These are phyloP conservation scores for Zymoseptoria passerinii DNA, from an alignment of 2,329 filamentous ascomycete species.

Conservation along the genomic window DNA sequence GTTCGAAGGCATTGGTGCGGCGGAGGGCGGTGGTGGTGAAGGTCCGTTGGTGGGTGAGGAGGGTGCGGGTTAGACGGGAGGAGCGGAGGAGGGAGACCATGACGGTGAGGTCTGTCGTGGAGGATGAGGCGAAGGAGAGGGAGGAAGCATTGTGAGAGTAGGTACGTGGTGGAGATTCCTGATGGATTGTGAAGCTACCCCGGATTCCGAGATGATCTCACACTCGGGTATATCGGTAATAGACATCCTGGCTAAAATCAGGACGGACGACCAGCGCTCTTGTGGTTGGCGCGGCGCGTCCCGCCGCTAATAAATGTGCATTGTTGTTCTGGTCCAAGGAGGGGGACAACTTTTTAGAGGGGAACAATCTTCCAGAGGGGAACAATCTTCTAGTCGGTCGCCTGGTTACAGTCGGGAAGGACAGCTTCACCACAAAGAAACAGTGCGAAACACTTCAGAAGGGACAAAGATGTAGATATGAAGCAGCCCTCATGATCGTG, in stretches of 20 bases:
- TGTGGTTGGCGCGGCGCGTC: neutral
- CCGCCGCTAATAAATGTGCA: neutral
- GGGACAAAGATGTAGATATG: too few relatives aligned
- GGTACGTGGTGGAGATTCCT: neutral
- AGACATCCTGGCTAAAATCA: neutral
- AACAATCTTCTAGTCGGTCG: too few relatives aligned
- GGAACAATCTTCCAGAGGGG: too few relatives aligned
- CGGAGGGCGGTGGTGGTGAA: constrained; percentile 14
- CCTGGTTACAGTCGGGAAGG: too few relatives aligned
- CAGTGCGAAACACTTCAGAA: too few relatives aligned
- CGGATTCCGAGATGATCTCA: neutral
- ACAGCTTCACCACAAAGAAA: too few relatives aligned
- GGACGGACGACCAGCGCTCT: too few relatives aligned
- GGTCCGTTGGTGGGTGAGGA: neutral
- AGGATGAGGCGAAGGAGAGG: neutral
- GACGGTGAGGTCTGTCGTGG: neutral
- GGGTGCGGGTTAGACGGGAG: neutral
- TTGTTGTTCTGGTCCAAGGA: neutral
- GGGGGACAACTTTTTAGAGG: too few relatives aligned
- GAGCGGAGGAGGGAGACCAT: neutral
- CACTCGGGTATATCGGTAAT: neutral
- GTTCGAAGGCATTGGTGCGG: constrained; percentile 30
- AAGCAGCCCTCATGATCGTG: neutral
- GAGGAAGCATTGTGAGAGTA: neutral
- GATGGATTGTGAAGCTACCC: neutral